Evolutionary conservation across 306 rosid genomes (phyloP).

Genomic region (Canavalia ensiformis): DNA sequence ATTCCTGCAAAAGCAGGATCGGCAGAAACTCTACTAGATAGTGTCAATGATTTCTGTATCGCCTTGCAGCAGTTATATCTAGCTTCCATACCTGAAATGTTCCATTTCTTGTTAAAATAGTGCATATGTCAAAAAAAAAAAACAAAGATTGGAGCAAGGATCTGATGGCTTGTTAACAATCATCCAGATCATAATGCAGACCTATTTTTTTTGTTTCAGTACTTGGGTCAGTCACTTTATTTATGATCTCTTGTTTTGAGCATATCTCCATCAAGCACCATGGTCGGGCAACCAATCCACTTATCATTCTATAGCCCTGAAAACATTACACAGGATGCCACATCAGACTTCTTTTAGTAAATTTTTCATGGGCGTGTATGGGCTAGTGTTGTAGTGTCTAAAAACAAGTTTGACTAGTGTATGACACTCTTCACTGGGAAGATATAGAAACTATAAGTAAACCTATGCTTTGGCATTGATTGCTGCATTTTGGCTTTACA

Average conservation of each 20-base stretch:
- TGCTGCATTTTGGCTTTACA: background rate
- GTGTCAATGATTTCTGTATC: conserved; percentile 64
- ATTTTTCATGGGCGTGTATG: background rate
- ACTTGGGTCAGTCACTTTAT: conserved; percentile 63
- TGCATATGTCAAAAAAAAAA: background rate
- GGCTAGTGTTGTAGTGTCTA: background rate
- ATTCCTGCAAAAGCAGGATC: conserved; percentile 70
- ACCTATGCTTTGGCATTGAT: conserved; percentile 3
- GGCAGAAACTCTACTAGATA: conserved; percentile 60
- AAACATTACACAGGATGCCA: conserved; percentile 37
- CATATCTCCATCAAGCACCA: conserved; percentile 94
- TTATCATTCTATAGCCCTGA: conserved; percentile 82
- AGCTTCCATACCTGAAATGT: conserved; percentile 85
- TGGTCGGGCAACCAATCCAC: conserved; percentile 84
- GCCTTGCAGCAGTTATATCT: conserved; percentile 83
- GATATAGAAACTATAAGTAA: background rate
- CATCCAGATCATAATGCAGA: conserved; percentile 51
- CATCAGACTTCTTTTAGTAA: conserved; percentile 28
- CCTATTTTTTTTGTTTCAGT: conserved; percentile 84
- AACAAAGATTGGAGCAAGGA: conserved; percentile 13
- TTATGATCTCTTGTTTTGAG: conserved; percentile 82
- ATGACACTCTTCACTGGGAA: too few species aligned
- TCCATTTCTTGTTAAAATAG: conserved; percentile 7
- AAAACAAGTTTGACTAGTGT: background rate
- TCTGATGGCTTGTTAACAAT: background rate